phyloP scores from a whole-genome alignment of 2,329 filamentous ascomycete genomes.

The Penicillium sp. region DNA sequence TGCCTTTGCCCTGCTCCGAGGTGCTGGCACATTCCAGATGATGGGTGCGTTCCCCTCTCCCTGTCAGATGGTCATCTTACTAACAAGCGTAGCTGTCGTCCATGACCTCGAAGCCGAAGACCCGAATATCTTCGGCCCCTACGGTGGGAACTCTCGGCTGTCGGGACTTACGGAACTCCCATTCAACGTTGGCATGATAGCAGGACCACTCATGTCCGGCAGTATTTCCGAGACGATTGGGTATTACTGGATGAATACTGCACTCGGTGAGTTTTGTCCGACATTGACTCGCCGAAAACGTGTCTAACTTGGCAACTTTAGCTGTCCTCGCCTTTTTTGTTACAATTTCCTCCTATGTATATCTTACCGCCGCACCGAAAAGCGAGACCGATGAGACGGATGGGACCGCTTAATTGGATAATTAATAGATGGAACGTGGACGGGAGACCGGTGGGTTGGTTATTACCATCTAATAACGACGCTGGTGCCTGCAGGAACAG shows the following conservation, averaged over 20 bases:
- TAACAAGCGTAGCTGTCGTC: conserved; percentile 20
- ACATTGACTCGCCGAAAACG: too few relatives aligned
- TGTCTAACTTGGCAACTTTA: background rate
- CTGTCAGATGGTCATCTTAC: background rate
- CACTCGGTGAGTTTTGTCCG: conserved; percentile 19
- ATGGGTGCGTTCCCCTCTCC: conserved; percentile 26
- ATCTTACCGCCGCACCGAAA: background rate
- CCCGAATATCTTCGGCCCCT: conserved; percentile 31
- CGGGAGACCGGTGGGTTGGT: background rate
- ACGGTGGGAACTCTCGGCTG: conserved; percentile 31
- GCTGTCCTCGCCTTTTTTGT: background rate
- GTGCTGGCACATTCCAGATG: conserved; percentile 33
- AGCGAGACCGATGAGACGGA: background rate
- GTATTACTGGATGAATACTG: conserved; percentile 24
- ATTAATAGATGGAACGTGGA: background rate
- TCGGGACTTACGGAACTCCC: conserved; percentile 29
- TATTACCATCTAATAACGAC: too few relatives aligned
- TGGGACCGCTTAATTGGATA: too few relatives aligned
- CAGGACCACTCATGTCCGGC: conserved; percentile 30
- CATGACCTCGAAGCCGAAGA: conserved; percentile 26
- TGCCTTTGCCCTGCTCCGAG: conserved; percentile 28
- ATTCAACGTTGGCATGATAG: conserved; percentile 30
- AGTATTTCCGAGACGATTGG: conserved; percentile 24
- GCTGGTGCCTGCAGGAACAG: too few relatives aligned
- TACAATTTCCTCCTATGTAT: background rate